Base-by-base conservation (phyloP, 2,329 filamentous ascomycete genomes). In the Trichoderma koningiopsis region DNA sequence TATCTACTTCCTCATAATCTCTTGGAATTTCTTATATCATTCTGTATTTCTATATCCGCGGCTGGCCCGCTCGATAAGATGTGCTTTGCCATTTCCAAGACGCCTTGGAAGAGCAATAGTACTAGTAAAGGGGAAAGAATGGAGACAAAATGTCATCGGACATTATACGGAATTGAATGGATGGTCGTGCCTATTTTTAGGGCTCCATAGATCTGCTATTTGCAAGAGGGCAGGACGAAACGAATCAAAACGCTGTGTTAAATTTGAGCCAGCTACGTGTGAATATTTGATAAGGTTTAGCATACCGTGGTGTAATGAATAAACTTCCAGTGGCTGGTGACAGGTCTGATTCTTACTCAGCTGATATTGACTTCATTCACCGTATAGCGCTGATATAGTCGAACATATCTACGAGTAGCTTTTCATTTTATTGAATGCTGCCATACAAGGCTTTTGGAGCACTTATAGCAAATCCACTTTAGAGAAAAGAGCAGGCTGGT, bases 291-390 rank as follows among this genome's bases (percentile, higher is more conserved):
- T 67, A 67, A 59, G 63, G 37, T 47, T 59, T 58, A 35, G 22
- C 13, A 67, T 22, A 14, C 16, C 37, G 33, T 27, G n/a, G 14
- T 16, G 53, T 67, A 31, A 57, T 58, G 29, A n/a, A 58, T 67
- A 59, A 37, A 56, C 63, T 67, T 67, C 56, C 2, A 16, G 63
- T 67, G 63, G 63, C 63, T 67, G 63, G 63, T 67, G 55, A 67
- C 63, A 67, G 55, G 37, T 67, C 55, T 52, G 53, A 19, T 52
- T 67, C 63, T 67, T 22, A 59, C 37, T 67, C 63, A 67, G 63
- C 63, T 67, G 40, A 67, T 59, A 27, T 14, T 33, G 53, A 66
- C 63, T 56, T 49, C 37, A 47, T 10, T 29, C 27, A 37, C 11
- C 13, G 37, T 16, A 58, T 35, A 49, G 6, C 5, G 47, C 53